Evolutionary conservation across 805 yeast species (phyloP), one percentile per base, ranked within the genome.

Genomic region (Nakazawaea pomicola): DNA sequence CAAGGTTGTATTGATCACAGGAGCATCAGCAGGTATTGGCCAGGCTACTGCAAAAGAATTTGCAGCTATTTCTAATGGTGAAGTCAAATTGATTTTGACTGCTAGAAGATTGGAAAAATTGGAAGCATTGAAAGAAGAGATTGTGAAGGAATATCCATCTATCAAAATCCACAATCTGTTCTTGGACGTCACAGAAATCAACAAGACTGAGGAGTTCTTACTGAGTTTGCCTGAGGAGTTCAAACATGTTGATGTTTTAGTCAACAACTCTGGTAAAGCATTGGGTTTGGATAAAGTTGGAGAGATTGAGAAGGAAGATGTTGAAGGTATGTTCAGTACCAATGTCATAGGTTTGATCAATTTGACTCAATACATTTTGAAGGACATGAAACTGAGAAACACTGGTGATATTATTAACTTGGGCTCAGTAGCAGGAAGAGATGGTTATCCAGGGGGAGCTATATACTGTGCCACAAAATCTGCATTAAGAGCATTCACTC

Each of bases 101-200:
- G 95, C 96, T 3, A 78, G 96, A 63, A 79, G 95, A 64, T 49
- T 70, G 29, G 86, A 80, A 6, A 76, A 76, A 46, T 61, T 86
- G 38, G 63, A 72, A 19, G 66, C 61, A 11, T 58, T 81, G 41
- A 67, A 78, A 46, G 52, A 54, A 24, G 71, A 71, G 34, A 67
- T 85, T 43, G 62, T 58, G 33, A 31, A 49, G 4, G 55, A 71
- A 35, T 84, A 67, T 56, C 74, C 83, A 8, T 46, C 56, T 3
- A 63, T 77, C 42, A 54, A 67, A 45, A 70, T 76, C 9, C 61
- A 63, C 42, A 59, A 73, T 24, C 67, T 69, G 19, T 50, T 64
- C 43, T 65, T 87, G 34, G 91, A 81, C 53, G 78, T 83, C 21
- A 69, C 78, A 41, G 62, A 71, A 35, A 65, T 71, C 44, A 75